A percentile compares a stretch with the other conserved stretches of the same genome.
Evolutionary conservation across 164 flowering plant species (phyloP).

Genomic region (Vitis labrusca): DNA sequence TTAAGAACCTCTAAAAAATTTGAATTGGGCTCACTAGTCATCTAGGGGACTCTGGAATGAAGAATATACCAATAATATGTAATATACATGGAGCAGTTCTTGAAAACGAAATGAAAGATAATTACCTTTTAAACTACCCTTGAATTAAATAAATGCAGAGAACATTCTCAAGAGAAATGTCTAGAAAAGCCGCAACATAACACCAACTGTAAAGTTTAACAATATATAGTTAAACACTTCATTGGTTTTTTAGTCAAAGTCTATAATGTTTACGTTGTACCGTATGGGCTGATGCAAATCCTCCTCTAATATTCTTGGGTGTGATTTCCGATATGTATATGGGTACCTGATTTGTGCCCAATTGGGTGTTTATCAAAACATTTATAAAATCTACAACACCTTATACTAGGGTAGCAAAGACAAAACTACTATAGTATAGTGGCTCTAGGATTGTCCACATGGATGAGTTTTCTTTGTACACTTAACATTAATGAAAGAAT

Average conservation of each 20-base stretch:
- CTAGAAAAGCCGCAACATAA: neutral
- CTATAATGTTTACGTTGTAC: conserved; percentile 2
- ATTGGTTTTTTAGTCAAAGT: neutral
- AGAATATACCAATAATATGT: conserved; percentile 55
- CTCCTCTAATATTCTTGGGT: conserved; percentile 34
- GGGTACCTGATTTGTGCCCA: conserved; percentile 26
- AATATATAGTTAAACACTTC: neutral
- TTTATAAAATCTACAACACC: too few species aligned
- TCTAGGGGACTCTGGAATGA: conserved; percentile 65
- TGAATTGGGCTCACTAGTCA: conserved; percentile 42
- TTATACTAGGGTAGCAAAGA: too few species aligned
- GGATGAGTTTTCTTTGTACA: too few species aligned
- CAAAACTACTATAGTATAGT: too few species aligned
- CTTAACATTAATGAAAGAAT: too few species aligned
- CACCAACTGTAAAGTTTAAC: neutral
- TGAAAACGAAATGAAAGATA: conserved; percentile 16
- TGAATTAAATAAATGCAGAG: too few species aligned
- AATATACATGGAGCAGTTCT: conserved; percentile 51
- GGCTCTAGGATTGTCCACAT: too few species aligned
- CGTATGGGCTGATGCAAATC: conserved; percentile 29
- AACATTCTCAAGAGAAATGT: too few species aligned
- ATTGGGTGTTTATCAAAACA: too few species aligned
- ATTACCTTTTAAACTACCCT: neutral
- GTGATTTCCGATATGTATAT: conserved; percentile 40
- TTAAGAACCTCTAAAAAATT: too few species aligned